Conservation (phyloP, 1,284 basidiomycete genomes). For the Sphagnurus paluster region DNA sequence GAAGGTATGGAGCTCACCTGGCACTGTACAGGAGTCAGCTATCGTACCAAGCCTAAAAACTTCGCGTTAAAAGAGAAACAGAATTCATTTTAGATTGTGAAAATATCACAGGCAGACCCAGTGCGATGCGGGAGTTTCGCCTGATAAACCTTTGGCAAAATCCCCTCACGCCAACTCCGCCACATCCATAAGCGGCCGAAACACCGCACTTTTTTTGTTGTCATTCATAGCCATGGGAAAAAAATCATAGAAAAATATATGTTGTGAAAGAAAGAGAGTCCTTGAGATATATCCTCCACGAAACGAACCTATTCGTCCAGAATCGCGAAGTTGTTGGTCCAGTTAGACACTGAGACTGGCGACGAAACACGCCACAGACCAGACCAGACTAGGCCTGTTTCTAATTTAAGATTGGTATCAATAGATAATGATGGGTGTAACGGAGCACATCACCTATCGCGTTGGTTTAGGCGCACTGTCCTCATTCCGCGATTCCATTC, state of each 20-base stretch:
- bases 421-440: too few species aligned
- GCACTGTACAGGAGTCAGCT: background rate
- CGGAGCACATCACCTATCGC: too few species aligned
- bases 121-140: constrained; percentile 2
- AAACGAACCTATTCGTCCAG: too few species aligned
- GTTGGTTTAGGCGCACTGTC: too few species aligned
- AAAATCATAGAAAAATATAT: background rate
- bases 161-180: background rate
- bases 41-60: background rate
- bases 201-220: background rate
- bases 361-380: too few species aligned
- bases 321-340: too few species aligned
- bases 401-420: too few species aligned
- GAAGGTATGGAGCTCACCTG: background rate
- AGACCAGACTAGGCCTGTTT: too few species aligned
- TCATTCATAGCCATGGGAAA: background rate
- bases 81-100: background rate
- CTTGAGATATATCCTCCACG: too few species aligned
- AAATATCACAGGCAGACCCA: too few species aligned
- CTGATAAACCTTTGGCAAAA: constrained; percentile 8
- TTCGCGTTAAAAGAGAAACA: background rate
- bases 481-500: too few species aligned
- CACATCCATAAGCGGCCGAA: background rate
- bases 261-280: background rate
- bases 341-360: too few species aligned